A percentile compares a stretch with the other conserved stretches of the same genome.
These are phyloP conservation scores for Didymella pomorum DNA, from an alignment of 2,329 filamentous ascomycete genomes.

Conservation along the genomic window DNA sequence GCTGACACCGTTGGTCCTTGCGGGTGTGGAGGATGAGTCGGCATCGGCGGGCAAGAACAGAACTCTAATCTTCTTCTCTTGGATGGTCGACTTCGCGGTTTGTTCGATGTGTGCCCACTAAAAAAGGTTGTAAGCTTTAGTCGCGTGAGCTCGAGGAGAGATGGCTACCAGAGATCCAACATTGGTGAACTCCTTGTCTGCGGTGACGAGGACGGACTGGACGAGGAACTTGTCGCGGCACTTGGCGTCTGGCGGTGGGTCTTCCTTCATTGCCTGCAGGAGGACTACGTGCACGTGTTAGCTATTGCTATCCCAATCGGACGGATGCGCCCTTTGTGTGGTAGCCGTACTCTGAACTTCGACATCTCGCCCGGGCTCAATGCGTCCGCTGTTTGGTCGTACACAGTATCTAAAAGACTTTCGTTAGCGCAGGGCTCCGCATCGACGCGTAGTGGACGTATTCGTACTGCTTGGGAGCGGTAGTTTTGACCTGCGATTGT, in stretches of 20 bases:
- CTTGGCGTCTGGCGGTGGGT: slow-evolving; percentile 83
- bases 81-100: slow-evolving; percentile 76
- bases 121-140: slow-evolving; percentile 23
- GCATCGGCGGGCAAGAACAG: slow-evolving; percentile 76
- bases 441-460: slow-evolving; percentile 24
- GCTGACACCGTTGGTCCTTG: slow-evolving; percentile 47
- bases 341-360: slow-evolving; percentile 81
- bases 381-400: slow-evolving; percentile 93
- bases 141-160: neutral
- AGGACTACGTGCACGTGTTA: slow-evolving; percentile 69
- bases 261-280: slow-evolving; percentile 96
- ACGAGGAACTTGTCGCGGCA: slow-evolving; percentile 99
- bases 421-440: slow-evolving; percentile 27
- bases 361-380: slow-evolving; percentile 87
- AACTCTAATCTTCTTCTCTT: slow-evolving; percentile 96
- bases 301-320: slow-evolving; percentile 27
- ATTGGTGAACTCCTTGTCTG: slow-evolving; percentile 83
- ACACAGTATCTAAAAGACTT: slow-evolving; percentile 82
- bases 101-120: slow-evolving; percentile 80
- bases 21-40: slow-evolving; percentile 37
- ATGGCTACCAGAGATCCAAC: slow-evolving; percentile 78
- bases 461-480: slow-evolving; percentile 94
- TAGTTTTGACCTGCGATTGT: slow-evolving; percentile 88
- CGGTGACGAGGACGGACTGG: slow-evolving; percentile 84
- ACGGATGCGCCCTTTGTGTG: slow-evolving; percentile 18